phyloP scores from a whole-genome alignment of 2,329 filamentous ascomycete genomes.

The Colletotrichum cordylinicola region DNA sequence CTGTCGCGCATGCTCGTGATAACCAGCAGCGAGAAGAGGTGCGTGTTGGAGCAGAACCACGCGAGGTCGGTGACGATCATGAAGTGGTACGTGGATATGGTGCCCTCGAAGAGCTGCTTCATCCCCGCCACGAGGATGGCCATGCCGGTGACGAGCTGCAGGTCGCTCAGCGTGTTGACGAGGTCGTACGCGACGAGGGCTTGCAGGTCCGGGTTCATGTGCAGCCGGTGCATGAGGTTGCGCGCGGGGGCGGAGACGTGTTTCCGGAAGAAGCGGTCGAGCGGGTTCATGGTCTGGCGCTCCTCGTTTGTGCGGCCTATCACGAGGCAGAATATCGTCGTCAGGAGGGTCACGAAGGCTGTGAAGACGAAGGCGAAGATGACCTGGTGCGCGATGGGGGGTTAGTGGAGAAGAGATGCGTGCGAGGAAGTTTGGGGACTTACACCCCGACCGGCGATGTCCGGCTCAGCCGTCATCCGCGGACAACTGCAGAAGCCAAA shows the following conservation, averaged over 20 bases:
- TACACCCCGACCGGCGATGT: neutral
- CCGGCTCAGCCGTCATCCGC: neutral
- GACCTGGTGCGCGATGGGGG: neutral
- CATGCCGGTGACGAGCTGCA: conserved; percentile 28
- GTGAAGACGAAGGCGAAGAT: neutral
- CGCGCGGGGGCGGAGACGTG: neutral
- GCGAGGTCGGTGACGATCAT: conserved; percentile 28
- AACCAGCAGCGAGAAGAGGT: conserved; percentile 24
- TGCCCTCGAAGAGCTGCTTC: conserved; percentile 17
- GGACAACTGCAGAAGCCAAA: neutral
- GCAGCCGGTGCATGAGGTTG: neutral
- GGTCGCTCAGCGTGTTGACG: conserved; percentile 26
- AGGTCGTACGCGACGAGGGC: conserved; percentile 21
- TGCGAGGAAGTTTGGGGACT: neutral
- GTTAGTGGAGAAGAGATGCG: neutral
- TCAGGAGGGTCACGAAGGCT: neutral
- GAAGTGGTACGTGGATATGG: conserved; percentile 29
- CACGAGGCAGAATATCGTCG: neutral
- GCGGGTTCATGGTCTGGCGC: neutral
- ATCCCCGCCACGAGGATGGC: conserved; percentile 23
- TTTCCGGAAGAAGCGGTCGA: neutral
- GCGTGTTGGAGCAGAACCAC: conserved; percentile 28
- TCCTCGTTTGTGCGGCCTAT: neutral
- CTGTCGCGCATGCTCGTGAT: conserved; percentile 9
- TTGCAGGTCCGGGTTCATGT: neutral